Evolutionary conservation across 2,329 filamentous ascomycete genomes (phyloP).

Genomic region (Ilyonectria mors-panacis): DNA sequence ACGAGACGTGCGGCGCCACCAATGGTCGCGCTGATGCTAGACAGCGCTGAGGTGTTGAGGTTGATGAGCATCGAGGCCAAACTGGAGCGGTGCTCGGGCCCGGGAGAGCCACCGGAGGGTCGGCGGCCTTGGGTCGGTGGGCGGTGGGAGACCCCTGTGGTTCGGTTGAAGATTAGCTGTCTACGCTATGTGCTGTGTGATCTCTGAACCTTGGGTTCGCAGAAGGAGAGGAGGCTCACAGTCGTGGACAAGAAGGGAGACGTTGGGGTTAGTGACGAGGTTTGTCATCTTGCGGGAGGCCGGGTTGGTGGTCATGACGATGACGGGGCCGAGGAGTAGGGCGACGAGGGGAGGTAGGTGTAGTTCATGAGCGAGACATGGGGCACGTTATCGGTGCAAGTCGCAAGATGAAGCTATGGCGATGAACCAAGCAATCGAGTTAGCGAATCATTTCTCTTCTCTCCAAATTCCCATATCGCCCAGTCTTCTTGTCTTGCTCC

Average conservation of each 20-base stretch:
- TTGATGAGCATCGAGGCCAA: constrained; percentile 89
- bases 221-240: constrained; percentile 62
- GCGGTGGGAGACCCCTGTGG: constrained; percentile 85
- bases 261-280: constrained; percentile 85
- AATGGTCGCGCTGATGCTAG: constrained; percentile 92
- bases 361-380: constrained; percentile 99
- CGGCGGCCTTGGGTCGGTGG: constrained; percentile 80
- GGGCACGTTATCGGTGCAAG: constrained; percentile 84
- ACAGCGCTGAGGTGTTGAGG: constrained; percentile 90
- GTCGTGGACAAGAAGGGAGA: constrained; percentile 96
- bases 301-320: constrained; percentile 93
- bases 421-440: constrained; percentile 20
- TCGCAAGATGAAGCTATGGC: constrained; percentile 91
- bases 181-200: neutral
- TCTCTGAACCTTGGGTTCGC: neutral
- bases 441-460: constrained; percentile 1
- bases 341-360: constrained; percentile 90
- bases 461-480: neutral
- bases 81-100: constrained; percentile 77
- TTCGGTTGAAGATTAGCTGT: constrained; percentile 20
- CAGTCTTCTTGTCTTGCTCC: constrained; percentile 22
- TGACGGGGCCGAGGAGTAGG: constrained; percentile 79
- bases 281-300: constrained; percentile 86
- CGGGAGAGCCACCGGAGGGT: constrained; percentile 73
- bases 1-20: constrained; percentile 88